Percentiles rank a stretch among this genome's conserved stretches.
Conservation (phyloP, 192 early-diverging fungal genomes). For the Tieghemiomyces parasiticus region DNA sequence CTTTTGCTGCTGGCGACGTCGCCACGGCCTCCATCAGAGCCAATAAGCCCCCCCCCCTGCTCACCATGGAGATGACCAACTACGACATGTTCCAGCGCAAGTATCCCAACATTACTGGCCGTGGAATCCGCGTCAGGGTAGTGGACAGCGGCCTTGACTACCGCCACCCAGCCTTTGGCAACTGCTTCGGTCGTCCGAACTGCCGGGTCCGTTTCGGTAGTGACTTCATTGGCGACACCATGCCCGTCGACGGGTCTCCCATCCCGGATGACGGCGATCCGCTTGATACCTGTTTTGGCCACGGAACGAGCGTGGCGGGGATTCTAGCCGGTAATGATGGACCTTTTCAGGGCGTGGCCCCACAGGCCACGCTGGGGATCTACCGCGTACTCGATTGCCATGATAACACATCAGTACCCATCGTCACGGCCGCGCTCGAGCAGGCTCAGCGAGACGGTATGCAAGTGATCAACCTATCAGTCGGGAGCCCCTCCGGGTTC, state of each 20-base stretch:
- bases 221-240: constrained; percentile 13
- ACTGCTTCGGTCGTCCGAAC: constrained; percentile 29
- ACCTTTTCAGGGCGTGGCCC: constrained; percentile 37
- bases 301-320: constrained; percentile 54
- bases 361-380: constrained; percentile 42
- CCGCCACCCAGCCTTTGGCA: constrained; percentile 39
- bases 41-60: neutral
- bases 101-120: constrained; percentile 11
- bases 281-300: constrained; percentile 37
- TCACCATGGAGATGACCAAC: neutral
- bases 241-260: neutral
- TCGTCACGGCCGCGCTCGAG: constrained; percentile 43
- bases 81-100: neutral
- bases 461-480: constrained; percentile 49
- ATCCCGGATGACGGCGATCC: constrained; percentile 28
- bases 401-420: constrained; percentile 22
- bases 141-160: constrained; percentile 48
- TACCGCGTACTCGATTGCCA: constrained; percentile 36
- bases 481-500: constrained; percentile 39
- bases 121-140: constrained; percentile 34
- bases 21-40: neutral
- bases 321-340: constrained; percentile 32
- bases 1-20: neutral
- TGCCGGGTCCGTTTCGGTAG: constrained; percentile 36
- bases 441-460: constrained; percentile 22